Percentiles rank a stretch among this genome's conserved stretches.
These are phyloP conservation scores for Podospora conica DNA, from an alignment of 495 filamentous ascomycete genomes.

Conservation along the genomic window DNA sequence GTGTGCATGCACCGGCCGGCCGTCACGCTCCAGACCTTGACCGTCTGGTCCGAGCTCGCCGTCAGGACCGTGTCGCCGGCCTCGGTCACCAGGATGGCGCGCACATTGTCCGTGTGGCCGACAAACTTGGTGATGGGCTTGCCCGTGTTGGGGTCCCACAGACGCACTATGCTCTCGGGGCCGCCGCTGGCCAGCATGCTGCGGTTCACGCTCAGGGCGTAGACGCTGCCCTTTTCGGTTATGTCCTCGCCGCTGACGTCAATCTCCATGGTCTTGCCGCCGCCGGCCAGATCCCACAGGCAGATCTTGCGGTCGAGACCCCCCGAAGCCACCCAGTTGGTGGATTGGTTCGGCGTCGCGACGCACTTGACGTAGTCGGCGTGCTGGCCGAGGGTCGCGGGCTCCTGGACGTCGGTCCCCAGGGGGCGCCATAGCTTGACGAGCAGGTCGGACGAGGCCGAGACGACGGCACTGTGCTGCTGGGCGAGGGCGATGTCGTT, in stretches of 20 bases:
- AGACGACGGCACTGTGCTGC: constrained; percentile 77
- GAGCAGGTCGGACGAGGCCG: constrained; percentile 90
- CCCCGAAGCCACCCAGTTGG: constrained; percentile 93
- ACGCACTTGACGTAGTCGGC: constrained; percentile 94
- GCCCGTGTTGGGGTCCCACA: constrained; percentile 90
- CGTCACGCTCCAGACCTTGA: constrained; percentile 95
- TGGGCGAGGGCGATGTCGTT: constrained; percentile 90
- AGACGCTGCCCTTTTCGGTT: constrained; percentile 88
- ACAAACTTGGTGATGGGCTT: constrained; percentile 93
- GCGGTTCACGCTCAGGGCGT: constrained; percentile 71
- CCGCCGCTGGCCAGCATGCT: constrained; percentile 83
- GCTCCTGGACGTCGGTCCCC: constrained; percentile 57
- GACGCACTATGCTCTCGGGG: constrained; percentile 83
- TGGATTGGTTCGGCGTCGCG: constrained; percentile 62
- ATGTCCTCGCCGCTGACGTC: constrained; percentile 72
- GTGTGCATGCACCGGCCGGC: constrained; percentile 96
- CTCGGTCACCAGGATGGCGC: constrained; percentile 82
- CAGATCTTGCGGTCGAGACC: constrained; percentile 88
- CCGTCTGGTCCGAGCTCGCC: constrained; percentile 90
- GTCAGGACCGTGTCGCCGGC: constrained; percentile 88
- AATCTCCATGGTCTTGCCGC: constrained; percentile 77
- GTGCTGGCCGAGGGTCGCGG: constrained; percentile 84
- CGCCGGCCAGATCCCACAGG: constrained; percentile 87
- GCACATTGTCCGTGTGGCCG: constrained; percentile 94
- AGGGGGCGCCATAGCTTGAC: constrained; percentile 94